Evolutionary conservation across 305 asterid genomes (phyloP), one percentile per base, ranked within the genome.

Genomic region (Fraxinus xanthoxyloides): DNA sequence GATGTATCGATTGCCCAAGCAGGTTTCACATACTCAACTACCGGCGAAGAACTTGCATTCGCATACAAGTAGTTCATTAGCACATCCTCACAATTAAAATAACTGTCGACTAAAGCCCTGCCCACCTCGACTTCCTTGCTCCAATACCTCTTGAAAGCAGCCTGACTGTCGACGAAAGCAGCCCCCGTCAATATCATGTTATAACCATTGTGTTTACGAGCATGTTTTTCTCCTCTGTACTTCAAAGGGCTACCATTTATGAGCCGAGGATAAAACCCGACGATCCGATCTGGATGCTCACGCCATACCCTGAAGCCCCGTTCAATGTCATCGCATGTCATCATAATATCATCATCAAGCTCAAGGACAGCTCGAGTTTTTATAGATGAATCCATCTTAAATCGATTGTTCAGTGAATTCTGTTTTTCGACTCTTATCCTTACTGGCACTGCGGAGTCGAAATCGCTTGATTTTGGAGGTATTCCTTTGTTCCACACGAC

Each of bases 331-430:
- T 97, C 95, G 24, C 99, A 97, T 0, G 89, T 82, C 99, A 97
- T 95, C 97, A 95, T 92, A 70, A 97, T 94, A 79, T 95, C 99
- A 2, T 97, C 99, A 19, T 97, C 99, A 3, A 97, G 97, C 90
- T 97, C 97, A 10, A 97, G 94, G 65, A 97, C 96, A 0, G 94
- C 97, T 2, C 95, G 93, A 1, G 98, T 97, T 81, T 78, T 88
- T 72, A 97, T 92, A 85, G 77, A 56, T 0, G 97, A 95, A 56
- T 95, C 99, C n/a, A 82, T 61, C 67, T 83, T 91, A 87, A 97
- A 97, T 21, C 99, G 92, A 76, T 97, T 97, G 91, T 97, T 97
- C 54, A 95, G 85, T 0, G 99, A 94, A 89, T 97, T 97, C 5
- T 84, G 72, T 17, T 85, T 83, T 91, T 97, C 98, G 1, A 91